These are phyloP conservation scores for Colletotrichum limetticola DNA, from an alignment of 2,329 filamentous ascomycete genomes.

Conservation along the genomic window DNA sequence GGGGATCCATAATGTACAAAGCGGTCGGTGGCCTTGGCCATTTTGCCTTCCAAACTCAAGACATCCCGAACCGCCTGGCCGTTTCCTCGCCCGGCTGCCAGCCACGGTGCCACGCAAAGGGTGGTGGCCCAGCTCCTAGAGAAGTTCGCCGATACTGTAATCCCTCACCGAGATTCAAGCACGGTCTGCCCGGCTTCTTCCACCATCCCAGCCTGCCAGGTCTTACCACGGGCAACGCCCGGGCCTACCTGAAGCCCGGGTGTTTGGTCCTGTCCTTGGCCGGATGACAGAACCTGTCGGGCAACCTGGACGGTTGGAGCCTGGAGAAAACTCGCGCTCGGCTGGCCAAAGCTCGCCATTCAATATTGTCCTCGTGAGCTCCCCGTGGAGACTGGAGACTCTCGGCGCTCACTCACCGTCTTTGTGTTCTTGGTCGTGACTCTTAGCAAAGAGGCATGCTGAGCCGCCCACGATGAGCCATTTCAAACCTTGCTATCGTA, in stretches of 20 bases:
- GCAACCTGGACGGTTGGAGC: conserved; percentile 21
- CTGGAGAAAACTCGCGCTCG: conserved; percentile 11
- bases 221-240: conserved; percentile 27
- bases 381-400: conserved; percentile 29
- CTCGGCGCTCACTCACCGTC: conserved; percentile 34
- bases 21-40: conserved; percentile 20
- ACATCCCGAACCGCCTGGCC: conserved; percentile 6
- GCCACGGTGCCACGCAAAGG: not conserved
- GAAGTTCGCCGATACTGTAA: conserved; percentile 26
- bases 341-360: conserved; percentile 11
- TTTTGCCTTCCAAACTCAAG: conserved; percentile 17
- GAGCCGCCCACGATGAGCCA: conserved; percentile 29
- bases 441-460: conserved; percentile 16
- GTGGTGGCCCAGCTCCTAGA: conserved; percentile 10
- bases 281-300: conserved; percentile 5
- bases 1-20: conserved; percentile 7
- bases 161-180: conserved; percentile 25
- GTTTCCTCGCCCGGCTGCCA: conserved; percentile 17
- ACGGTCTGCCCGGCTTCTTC: conserved; percentile 27
- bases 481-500: conserved; percentile 17
- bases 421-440: conserved; percentile 14
- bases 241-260: conserved; percentile 24
- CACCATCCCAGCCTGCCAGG: conserved; percentile 24
- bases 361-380: conserved; percentile 32
- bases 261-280: not conserved